phyloP scores from a whole-genome alignment of 306 rosid genomes.

The Rosa multiflora region DNA sequence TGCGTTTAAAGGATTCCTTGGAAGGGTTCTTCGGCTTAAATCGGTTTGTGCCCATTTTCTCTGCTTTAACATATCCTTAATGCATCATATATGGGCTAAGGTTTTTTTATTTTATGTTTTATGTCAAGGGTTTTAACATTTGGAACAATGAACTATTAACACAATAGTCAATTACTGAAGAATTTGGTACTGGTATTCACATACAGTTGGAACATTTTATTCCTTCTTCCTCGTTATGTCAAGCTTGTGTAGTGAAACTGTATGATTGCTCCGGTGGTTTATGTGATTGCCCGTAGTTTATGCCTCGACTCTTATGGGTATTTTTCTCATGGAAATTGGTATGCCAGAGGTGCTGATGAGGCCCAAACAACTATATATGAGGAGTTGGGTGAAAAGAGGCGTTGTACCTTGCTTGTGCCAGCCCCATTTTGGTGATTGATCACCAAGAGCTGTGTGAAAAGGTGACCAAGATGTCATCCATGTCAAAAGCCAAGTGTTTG shows the following conservation, averaged over 20 bases:
- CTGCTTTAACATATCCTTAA: not conserved
- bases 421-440: too few relatives aligned
- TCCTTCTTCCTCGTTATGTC: not conserved
- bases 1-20: constrained; percentile 71
- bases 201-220: not conserved
- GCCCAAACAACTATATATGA: not conserved
- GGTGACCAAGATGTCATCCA: too few relatives aligned
- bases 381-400: too few relatives aligned
- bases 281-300: not conserved
- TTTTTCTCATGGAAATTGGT: not conserved
- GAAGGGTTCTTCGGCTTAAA: constrained; percentile 76
- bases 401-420: too few relatives aligned
- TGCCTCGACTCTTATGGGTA: not conserved
- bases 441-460: too few relatives aligned
- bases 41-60: constrained; percentile 46
- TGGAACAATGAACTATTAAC: not conserved
- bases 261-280: not conserved
- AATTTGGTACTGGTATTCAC: not conserved
- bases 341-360: not conserved
- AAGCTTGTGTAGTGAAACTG: not conserved
- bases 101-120: too few relatives aligned
- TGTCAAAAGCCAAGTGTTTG: too few relatives aligned
- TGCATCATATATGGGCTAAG: not conserved
- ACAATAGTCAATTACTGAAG: not conserved
- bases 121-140: not conserved